Conservation (phyloP, 441 rosid genomes). For the Hura crepitans region DNA sequence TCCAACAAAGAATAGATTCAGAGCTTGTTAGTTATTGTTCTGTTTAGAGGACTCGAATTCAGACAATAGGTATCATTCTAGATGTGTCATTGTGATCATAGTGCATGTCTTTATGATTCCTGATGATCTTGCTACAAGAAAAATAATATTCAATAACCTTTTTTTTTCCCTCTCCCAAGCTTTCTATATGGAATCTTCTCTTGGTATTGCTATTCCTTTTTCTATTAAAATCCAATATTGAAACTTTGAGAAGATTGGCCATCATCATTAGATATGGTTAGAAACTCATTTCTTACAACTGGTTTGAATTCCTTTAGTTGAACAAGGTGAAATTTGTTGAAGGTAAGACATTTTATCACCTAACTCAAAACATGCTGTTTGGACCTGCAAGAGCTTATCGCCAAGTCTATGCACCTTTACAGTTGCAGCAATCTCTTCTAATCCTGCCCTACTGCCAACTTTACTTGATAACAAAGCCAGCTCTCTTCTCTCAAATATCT, state of each 20-base stretch:
- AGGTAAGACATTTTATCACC: neutral
- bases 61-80: too few species aligned
- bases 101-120: neutral
- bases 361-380: neutral
- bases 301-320: neutral
- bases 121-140: neutral
- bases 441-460: too few species aligned
- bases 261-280: neutral
- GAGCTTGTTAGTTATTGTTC: neutral
- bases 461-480: too few species aligned
- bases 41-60: neutral
- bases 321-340: neutral
- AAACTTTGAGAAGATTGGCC: neutral
- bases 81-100: neutral
- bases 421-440: too few species aligned
- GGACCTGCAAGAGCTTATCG: neutral
- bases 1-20: neutral
- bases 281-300: neutral
- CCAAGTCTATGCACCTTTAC: too few species aligned
- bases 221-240: neutral
- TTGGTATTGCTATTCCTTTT: neutral
- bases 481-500: too few species aligned
- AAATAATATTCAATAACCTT: neutral
- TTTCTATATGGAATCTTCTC: too few species aligned
- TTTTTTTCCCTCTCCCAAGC: too few species aligned